Evolutionary conservation across 805 yeast species (phyloP).

Genomic region (Saccharomycopsis guyanensis): DNA sequence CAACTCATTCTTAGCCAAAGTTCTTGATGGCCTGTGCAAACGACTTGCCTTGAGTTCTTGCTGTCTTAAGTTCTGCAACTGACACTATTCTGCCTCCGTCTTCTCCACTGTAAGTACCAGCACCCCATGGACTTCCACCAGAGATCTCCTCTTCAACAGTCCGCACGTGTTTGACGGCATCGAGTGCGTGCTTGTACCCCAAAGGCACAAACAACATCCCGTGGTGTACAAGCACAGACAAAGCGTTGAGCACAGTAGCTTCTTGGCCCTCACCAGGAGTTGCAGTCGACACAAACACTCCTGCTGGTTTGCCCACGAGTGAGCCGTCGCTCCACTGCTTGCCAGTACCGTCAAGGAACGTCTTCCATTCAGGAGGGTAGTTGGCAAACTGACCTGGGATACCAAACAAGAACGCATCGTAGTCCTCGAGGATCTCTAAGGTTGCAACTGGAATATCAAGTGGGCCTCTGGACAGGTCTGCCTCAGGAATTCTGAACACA

Average conservation of each 20-base stretch:
- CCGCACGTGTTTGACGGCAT: conserved; percentile 44
- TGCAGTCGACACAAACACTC: conserved; percentile 67
- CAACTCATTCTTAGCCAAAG: too few relatives aligned
- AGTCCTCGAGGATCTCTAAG: conserved; percentile 45
- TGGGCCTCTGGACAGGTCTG: conserved; percentile 65
- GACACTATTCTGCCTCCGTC: conserved; percentile 81
- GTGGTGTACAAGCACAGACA: conserved; percentile 67
- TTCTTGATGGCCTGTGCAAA: too few relatives aligned
- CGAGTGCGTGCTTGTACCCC: conserved; percentile 55
- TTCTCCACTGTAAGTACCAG: conserved; percentile 69
- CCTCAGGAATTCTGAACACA: too few relatives aligned
- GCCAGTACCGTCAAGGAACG: conserved; percentile 75
- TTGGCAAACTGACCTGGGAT: conserved; percentile 81
- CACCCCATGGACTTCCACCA: conserved; percentile 85
- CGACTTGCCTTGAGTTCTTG: too few relatives aligned
- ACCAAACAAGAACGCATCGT: conserved; percentile 82
- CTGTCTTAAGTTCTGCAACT: too few relatives aligned
- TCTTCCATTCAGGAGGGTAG: conserved; percentile 68
- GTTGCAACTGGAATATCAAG: conserved; percentile 55
- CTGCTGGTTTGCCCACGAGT: conserved; percentile 66
- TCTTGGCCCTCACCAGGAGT: conserved; percentile 82
- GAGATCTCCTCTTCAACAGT: conserved; percentile 64
- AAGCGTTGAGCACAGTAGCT: conserved; percentile 52
- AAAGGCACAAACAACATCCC: conserved; percentile 76
- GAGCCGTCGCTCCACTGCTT: conserved; percentile 72